phyloP scores from a whole-genome alignment of 2,329 filamentous ascomycete genomes.

The Botryotinia narcissicola region DNA sequence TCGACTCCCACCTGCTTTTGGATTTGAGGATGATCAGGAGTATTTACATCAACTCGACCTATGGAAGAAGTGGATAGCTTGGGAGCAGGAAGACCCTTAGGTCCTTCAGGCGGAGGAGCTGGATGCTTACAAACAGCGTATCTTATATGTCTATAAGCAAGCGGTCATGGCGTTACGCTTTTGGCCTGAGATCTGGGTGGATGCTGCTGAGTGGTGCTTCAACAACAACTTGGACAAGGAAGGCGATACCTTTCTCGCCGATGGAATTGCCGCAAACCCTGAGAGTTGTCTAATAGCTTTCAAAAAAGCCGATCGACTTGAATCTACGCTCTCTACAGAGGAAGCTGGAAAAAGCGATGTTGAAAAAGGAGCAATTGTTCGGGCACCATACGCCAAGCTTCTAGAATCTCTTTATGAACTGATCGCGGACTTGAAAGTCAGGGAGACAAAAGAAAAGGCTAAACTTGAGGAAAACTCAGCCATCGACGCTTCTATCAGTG shows the following conservation, averaged over 20 bases:
- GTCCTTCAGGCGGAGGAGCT: conserved; percentile 81
- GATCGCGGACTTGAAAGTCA: conserved; percentile 67
- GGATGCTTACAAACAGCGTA: conserved; percentile 69
- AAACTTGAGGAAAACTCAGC: conserved; percentile 52
- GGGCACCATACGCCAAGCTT: conserved; percentile 79
- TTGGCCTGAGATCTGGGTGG: conserved; percentile 94
- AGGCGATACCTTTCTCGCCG: conserved; percentile 65
- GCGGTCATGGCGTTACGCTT: conserved; percentile 91
- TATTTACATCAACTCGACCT: conserved; percentile 80
- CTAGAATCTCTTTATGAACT: conserved; percentile 86
- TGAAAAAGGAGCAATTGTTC: conserved; percentile 61
- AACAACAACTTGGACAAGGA: conserved; percentile 69
- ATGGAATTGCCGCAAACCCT: conserved; percentile 85
- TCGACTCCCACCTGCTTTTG: conserved; percentile 74
- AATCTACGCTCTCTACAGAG: conserved; percentile 71
- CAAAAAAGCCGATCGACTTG: conserved; percentile 83
- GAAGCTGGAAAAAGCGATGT: conserved; percentile 69
- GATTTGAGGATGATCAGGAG: conserved; percentile 83
- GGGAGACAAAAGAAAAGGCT: conserved; percentile 57
- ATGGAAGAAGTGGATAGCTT: conserved; percentile 92
- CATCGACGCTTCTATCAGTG: conserved; percentile 38
- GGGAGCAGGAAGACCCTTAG: conserved; percentile 91
- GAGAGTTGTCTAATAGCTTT: conserved; percentile 90
- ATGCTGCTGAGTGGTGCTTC: conserved; percentile 90
- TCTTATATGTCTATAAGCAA: conserved; percentile 90